Evolutionary conservation across 2,329 filamentous ascomycete genomes (phyloP), one percentile per base, ranked within the genome.

Genomic region (Fusarium sp.): DNA sequence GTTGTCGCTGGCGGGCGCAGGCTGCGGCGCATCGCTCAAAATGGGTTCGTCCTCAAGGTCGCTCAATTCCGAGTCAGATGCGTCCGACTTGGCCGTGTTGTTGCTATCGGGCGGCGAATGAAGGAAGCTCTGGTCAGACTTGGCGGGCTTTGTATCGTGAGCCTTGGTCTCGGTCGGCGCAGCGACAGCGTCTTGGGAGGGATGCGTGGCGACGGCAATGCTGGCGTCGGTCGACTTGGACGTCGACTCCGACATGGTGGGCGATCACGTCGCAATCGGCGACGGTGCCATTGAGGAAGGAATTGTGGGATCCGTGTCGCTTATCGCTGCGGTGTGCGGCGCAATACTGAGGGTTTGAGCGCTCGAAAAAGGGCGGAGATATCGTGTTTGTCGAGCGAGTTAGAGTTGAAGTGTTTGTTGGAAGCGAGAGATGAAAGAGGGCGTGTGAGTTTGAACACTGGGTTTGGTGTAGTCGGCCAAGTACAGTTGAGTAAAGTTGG

Each of bases 61-160:
- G 83, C 90, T 92, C 35, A 93, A 84, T 80, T 93, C 91, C 62
- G 91, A 92, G 77, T 92, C 89, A 80, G 88, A 90, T 60, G 83
- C 86, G 77, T 91, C 89, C 71, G 89, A 86, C 79, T 90, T 91
- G 78, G 86, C 83, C 65, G 88, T 86, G 80, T 88, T 88, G 82
- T 91, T 91, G 80, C 88, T 91, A 77, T 92, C 90, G 60, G 91
- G 91, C 47, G 90, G 90, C 74, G 90, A 92, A 79, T 91, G 87
- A 65, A 92, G 82, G 76, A 89, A 89, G 69, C 81, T 84, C 33
- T 85, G 82, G 72, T 75, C 70, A n/a, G 65, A 56, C 47, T 76
- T 69, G 22, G 77, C 50, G 35, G 65, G 69, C 45, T 87, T 85
- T 59, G 83, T 80, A 73, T 80, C 81, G 68, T 83, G 80, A 67